Base-by-base conservation (phyloP, 2,329 filamentous ascomycete species). In the Pestalotiopsis sp. region DNA sequence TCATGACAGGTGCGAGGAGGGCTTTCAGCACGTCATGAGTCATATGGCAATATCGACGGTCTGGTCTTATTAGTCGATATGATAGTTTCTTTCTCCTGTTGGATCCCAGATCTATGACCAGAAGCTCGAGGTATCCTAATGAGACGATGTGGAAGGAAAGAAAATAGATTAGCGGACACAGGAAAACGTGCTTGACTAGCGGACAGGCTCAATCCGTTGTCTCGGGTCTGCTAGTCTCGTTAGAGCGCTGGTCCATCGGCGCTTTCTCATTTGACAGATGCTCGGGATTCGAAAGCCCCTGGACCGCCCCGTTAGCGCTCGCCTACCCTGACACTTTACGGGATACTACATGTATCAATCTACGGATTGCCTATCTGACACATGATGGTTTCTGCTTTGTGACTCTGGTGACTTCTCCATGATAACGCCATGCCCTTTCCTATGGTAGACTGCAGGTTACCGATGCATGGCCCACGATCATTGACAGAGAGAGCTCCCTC, bases 181-280 rank as follows among this genome's bases (percentile, higher is more conserved):
- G 57, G 25, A 27, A 58, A 59, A 59, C 20, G 57, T 59, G 57
- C 57, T 62, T 17, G 25, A 62, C 27, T 62, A 52, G 41, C 39
- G 61, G 38, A 64, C 61, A 49, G 39, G 38, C n/a, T 64, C 61
- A 64, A 64, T 64, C 61, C 61, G 41, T 64, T 64, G 61, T 64
- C 38, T 64, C 61, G 61, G 61, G 61, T 64, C 61, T 25, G 61
- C 61, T 64, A 64, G 61, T 45, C 25, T 36, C 12, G 36, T 39
- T 41, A 39, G 36, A 59, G 57, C 57, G 23, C 27, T 20, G 36
- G 59, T 25, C 38, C 41, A 64, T 64, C 61, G 39, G 61, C 38
- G 41, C 38, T 64, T 64, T 64, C 59, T 64, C 38, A 64, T 64
- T 64, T 64, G 61, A 45, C 41, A 64, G 41, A 36, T 36, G 36